A percentile compares a stretch with the other conserved stretches of the same genome.
Evolutionary conservation across 352 stramenopile species (phyloP).

Genomic region (Phytophthora brassicae): DNA sequence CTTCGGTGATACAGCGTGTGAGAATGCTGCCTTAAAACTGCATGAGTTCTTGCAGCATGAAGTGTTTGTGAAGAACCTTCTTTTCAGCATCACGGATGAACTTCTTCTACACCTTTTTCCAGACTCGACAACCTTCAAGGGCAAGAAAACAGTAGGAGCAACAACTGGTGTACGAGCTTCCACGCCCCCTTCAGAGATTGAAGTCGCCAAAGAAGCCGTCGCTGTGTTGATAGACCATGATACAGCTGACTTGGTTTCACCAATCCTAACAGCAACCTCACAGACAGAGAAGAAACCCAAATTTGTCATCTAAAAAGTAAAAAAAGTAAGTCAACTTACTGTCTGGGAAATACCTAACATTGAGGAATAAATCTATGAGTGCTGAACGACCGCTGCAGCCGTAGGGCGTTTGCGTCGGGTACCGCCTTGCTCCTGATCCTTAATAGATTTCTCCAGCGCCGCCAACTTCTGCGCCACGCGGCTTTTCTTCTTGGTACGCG

Average conservation of each 20-base stretch:
- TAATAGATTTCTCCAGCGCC: constrained; percentile 75
- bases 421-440: constrained; percentile 72
- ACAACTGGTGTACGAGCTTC: background rate
- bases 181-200: constrained; percentile 17
- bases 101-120: constrained; percentile 78
- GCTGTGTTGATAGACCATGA: constrained; percentile 31
- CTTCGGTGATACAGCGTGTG: constrained; percentile 72
- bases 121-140: constrained; percentile 53
- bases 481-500: constrained; percentile 85
- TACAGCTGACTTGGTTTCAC: constrained; percentile 3
- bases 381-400: constrained; percentile 37
- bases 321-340: constrained; percentile 18
- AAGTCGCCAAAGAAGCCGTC: constrained; percentile 20
- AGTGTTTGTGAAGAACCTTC: constrained; percentile 85
- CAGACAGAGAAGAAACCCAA: constrained; percentile 20
- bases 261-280: constrained; percentile 7
- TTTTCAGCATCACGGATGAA: constrained; percentile 80
- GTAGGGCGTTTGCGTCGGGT: constrained; percentile 48
- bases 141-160: constrained; percentile 29
- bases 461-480: constrained; percentile 82
- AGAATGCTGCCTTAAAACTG: constrained; percentile 80
- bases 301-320: constrained; percentile 21
- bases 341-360: background rate
- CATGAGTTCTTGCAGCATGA: constrained; percentile 89
- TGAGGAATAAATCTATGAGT: constrained; percentile 28